These are phyloP conservation scores for Termitomyces sp. DNA, from an alignment of 768 basidiomycete species.

Conservation along the genomic window DNA sequence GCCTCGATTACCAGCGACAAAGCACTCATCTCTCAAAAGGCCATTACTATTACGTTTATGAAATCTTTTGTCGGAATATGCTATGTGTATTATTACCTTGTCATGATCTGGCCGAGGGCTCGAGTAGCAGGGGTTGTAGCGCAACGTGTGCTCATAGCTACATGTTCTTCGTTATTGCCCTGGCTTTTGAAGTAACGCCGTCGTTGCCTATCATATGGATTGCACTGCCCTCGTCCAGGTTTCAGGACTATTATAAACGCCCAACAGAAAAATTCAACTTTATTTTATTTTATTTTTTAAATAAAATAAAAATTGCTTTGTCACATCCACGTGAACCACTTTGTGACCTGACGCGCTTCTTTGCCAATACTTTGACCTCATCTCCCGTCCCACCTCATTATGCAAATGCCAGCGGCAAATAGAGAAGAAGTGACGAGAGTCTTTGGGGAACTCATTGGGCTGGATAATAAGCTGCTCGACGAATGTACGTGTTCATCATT, in stretches of 20 bases:
- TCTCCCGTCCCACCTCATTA: neutral
- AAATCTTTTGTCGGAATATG: constrained; percentile 33
- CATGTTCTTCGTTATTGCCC: constrained; percentile 7
- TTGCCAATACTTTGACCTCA: too few species aligned
- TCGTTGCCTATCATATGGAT: neutral
- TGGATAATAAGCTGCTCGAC: constrained; percentile 40
- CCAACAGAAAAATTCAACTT: neutral
- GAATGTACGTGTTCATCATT: constrained; percentile 41
- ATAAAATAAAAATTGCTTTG: neutral
- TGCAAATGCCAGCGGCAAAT: constrained; percentile 17
- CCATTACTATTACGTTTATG: constrained; percentile 29
- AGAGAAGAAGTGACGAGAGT: constrained; percentile 21
- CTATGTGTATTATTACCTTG: constrained; percentile 29
- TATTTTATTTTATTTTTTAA: neutral
- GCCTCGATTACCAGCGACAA: constrained; percentile 17
- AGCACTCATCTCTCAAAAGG: constrained; percentile 17
- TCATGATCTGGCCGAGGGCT: constrained; percentile 16
- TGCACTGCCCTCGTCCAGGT: constrained; percentile 12
- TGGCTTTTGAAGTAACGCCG: constrained; percentile 6
- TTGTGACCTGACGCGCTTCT: constrained; percentile 11
- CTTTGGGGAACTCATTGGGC: constrained; percentile 23
- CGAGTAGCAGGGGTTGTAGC: constrained; percentile 13
- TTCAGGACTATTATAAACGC: constrained; percentile 10
- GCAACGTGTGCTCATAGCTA: constrained; percentile 11
- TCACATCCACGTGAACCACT: constrained; percentile 6